These are phyloP conservation scores for Zoysia matrella DNA, from an alignment of 202 grass and related monocot species.

Conservation along the genomic window DNA sequence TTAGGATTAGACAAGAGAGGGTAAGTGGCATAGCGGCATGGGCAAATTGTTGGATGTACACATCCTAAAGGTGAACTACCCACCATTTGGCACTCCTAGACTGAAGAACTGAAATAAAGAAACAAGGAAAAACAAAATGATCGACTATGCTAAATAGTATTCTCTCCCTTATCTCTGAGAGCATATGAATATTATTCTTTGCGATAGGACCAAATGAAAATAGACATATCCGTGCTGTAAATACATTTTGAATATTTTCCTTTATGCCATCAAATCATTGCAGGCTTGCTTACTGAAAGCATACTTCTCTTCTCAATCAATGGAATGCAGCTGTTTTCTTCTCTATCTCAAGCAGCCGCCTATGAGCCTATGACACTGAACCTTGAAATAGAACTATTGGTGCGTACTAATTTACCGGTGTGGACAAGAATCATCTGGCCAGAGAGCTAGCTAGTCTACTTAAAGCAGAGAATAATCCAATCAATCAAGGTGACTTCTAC, in stretches of 20 bases:
- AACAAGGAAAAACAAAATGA: not conserved
- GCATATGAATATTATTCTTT: conserved; percentile 30
- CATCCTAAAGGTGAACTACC: conserved; percentile 16
- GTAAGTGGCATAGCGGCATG: conserved; percentile 20
- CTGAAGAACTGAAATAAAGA: not conserved
- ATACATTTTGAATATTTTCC: not conserved
- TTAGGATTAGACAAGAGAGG: conserved; percentile 71
- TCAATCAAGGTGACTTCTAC: conserved; percentile 53
- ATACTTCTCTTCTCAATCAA: not conserved
- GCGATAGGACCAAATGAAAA: conserved; percentile 37
- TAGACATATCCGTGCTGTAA: not conserved
- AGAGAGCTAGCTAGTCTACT: conserved; percentile 31
- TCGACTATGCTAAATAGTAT: not conserved
- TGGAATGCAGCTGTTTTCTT: not conserved
- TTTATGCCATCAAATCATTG: not conserved
- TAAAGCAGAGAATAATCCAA: conserved; percentile 50
- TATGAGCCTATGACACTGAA: conserved; percentile 3
- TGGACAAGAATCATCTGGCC: conserved; percentile 28
- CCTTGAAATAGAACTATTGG: conserved; percentile 8
- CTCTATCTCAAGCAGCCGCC: not conserved
- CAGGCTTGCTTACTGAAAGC: not conserved
- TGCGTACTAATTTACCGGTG: conserved; percentile 36
- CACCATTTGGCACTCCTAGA: conserved; percentile 25
- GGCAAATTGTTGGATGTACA: conserved; percentile 57
- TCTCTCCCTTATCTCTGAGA: not conserved